phyloP scores from a whole-genome alignment of 176 grass and related monocot genomes.

The Raddia guianensis region DNA sequence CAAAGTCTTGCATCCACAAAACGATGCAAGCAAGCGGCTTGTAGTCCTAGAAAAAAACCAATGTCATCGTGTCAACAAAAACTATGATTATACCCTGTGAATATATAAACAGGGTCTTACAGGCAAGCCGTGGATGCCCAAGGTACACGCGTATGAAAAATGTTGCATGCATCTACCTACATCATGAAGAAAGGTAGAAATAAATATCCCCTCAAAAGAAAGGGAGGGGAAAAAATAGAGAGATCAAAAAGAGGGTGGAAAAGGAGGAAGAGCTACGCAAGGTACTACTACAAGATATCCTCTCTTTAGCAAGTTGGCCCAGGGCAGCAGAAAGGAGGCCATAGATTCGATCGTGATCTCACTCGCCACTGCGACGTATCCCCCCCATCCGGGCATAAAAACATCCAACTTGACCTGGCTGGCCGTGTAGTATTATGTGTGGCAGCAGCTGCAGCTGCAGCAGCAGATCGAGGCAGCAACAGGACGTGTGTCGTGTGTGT shows the following conservation, averaged over 20 bases:
- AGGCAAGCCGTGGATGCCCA: background rate
- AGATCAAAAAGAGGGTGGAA: background rate
- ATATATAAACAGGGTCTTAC: no score
- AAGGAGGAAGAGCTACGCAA: constrained; percentile 13
- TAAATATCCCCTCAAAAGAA: background rate
- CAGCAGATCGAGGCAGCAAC: no score
- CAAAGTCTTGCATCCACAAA: no score
- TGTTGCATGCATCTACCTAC: no score
- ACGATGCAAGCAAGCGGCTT: no score
- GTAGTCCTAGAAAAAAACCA: no score
- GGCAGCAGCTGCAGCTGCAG: background rate
- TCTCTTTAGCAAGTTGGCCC: constrained; percentile 37
- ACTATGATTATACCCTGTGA: no score
- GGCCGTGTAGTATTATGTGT: background rate
- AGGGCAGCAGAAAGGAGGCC: background rate
- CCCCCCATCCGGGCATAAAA: background rate
- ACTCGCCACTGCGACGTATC: constrained; percentile 6
- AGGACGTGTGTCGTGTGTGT: no score
- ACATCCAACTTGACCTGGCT: background rate
- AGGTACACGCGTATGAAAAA: no score
- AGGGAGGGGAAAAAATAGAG: background rate
- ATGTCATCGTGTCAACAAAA: no score
- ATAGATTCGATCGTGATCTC: constrained; percentile 54
- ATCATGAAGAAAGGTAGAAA: background rate
- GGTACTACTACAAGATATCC: constrained; percentile 6